phyloP scores from a whole-genome alignment of 495 filamentous ascomycete genomes.

The Peziza echinospora region DNA sequence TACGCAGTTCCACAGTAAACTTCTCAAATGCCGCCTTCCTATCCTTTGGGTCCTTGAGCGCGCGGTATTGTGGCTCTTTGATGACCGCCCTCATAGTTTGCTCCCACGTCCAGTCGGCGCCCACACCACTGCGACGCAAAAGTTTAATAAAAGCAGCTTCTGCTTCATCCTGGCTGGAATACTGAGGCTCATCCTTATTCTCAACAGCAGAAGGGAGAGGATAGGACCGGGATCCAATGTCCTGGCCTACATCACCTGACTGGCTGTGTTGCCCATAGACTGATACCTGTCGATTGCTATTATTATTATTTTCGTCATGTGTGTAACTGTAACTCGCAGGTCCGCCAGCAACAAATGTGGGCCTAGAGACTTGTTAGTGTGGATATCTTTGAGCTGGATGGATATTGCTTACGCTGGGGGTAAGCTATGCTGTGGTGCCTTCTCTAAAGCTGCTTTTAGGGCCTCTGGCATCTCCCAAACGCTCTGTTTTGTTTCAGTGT shows the following conservation, averaged over 20 bases:
- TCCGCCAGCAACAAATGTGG: constrained; percentile 17
- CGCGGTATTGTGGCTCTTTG: constrained; percentile 82
- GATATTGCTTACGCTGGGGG: not conserved
- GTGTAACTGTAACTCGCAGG: constrained; percentile 13
- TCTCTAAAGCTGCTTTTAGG: constrained; percentile 48
- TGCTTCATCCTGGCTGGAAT: constrained; percentile 67
- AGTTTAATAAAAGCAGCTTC: constrained; percentile 87
- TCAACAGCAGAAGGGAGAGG: constrained; percentile 15
- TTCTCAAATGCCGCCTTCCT: constrained; percentile 88
- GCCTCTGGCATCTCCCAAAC: constrained; percentile 85
- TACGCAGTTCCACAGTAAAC: constrained; percentile 71
- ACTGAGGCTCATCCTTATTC: constrained; percentile 54
- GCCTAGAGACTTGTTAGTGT: no score
- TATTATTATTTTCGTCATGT: constrained; percentile 15
- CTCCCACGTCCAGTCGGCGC: constrained; percentile 83
- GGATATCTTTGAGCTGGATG: no score
- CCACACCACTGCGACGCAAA: constrained; percentile 60
- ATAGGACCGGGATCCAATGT: constrained; percentile 14
- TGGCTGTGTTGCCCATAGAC: constrained; percentile 17
- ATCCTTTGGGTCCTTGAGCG: constrained; percentile 82
- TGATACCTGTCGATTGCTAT: constrained; percentile 13
- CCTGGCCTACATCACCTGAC: constrained; percentile 5
- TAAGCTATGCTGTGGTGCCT: constrained; percentile 3
- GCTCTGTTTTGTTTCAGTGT: constrained; percentile 75
- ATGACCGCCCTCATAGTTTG: constrained; percentile 73